Base-by-base conservation (phyloP, 176 grass and related monocot species). In the Poa annua region DNA sequence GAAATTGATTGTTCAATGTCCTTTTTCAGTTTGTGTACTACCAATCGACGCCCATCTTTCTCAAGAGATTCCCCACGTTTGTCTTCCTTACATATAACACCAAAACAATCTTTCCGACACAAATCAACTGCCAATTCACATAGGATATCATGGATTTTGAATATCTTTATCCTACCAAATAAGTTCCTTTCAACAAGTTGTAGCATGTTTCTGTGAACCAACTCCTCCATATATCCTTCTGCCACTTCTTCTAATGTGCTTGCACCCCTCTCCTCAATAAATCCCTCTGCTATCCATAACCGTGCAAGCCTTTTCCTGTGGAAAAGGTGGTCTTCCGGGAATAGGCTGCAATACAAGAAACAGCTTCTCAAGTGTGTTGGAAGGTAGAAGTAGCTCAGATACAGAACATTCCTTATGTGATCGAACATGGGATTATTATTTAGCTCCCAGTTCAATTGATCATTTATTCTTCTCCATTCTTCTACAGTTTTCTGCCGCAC, bases 61-160 rank as follows among this genome's bases (percentile, higher is more conserved):
- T 39, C 8, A 19, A 11, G 17, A 8, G 34, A 38, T 20, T 8
- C 13, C 8, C 16, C 7, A 39, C 8, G 4, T 47, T 47, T 47
- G 2, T 2, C 44, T 47, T 47, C 11, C 11, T 47, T 11, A 47
- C 11, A 47, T 47, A 2, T 7, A 17, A 66, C 62, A 35, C 62
- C 62, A 19, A 66, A 66, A 16, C 29, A 66, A 16, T 35, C 16
- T 10, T 34, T 38, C 7, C 3, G 7, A 36, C 64, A 67, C 64
- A 67, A 38, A 5, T 67, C 77, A 3, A 67, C 3, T 7, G 77
- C 57, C 25, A 81, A 48, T 11, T 81, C 78, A 2, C 77, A 24
- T 10, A 47, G 11, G 9, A 47, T 47, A 47, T 47, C 44, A 12
- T 47, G 44, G 10, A 47, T 47, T 12, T 11, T 47, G 44, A 47